Conservation (phyloP, 2,329 filamentous ascomycete species). For the Xylariaceae sp. region DNA sequence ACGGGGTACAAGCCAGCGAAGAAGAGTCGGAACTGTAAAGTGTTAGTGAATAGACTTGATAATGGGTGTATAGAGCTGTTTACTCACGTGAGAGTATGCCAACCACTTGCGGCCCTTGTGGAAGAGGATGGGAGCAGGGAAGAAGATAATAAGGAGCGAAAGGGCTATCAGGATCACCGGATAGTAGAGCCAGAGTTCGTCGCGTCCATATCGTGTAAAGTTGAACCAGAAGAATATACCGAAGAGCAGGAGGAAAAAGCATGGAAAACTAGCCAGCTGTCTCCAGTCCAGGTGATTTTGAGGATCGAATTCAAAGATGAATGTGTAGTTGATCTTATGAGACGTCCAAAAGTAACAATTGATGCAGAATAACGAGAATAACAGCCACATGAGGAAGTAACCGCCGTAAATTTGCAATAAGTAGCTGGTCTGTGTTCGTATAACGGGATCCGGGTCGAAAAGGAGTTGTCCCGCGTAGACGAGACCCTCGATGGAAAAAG, state of each 20-base stretch:
- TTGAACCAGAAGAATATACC: conserved; percentile 87
- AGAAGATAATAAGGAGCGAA: conserved; percentile 62
- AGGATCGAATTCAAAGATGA: conserved; percentile 94
- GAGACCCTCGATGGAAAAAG: conserved; percentile 62
- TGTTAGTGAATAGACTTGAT: conserved; percentile 27
- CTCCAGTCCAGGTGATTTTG: conserved; percentile 85
- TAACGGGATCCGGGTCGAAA: conserved; percentile 41
- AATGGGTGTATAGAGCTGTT: neutral
- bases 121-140: conserved; percentile 70
- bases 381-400: conserved; percentile 76
- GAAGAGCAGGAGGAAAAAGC: conserved; percentile 71
- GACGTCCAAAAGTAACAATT: conserved; percentile 77
- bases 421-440: conserved; percentile 56
- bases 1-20: conserved; percentile 86
- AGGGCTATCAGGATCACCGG: conserved; percentile 73
- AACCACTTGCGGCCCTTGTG: conserved; percentile 79
- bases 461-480: conserved; percentile 55
- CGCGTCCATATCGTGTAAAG: conserved; percentile 63
- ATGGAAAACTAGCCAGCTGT: conserved; percentile 79
- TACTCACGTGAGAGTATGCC: conserved; percentile 75
- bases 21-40: conserved; percentile 68
- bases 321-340: conserved; percentile 89
- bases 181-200: conserved; percentile 75
- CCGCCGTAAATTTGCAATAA: conserved; percentile 87
- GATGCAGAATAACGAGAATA: conserved; percentile 79